Evolutionary conservation across 2,329 filamentous ascomycete genomes (phyloP), one percentile per base, ranked within the genome.

Genomic region (Apiospora arundinis): DNA sequence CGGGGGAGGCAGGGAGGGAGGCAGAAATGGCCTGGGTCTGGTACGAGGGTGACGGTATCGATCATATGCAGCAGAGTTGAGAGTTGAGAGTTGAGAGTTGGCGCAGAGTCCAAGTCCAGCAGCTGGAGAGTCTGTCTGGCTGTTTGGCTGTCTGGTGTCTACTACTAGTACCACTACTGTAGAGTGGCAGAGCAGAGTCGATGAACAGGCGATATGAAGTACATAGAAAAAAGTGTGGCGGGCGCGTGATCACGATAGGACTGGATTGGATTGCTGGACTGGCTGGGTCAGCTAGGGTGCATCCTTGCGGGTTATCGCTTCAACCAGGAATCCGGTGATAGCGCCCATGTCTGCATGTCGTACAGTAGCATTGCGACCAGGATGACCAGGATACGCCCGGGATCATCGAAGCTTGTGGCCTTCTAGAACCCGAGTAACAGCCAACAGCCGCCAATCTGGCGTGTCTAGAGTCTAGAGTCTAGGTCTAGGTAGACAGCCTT

Each of bases 351-450:
- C 56, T 32, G 32, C 21, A 63, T 63, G 56, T 63, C 56, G 56
- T 14, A 40, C 56, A 32, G 52, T 60, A 21, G 52, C 52, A 60
- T 60, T 32, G 49, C 25, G 25, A 28, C 49, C 49, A 18, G 66
- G 66, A 45, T 45, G 12, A 21, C 40, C 11, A n/a, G 65, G 42
- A 28, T 28, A 42, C 42, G 66, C 32, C 44, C 44, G 66, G 66
- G 66, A 68, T 68, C 44, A 7, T 68, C 56, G 66, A 68, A 48
- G 66, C 66, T 68, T 68, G 66, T 28, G 66, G 66, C 44, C 46
- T 68, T 48, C 66, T 25, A 68, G 66, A 68, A 63, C 56, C 16
- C 23, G 48, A 37, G 21, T 16, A 8, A 12, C n/a, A 32, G 12
- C 12, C 23, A 5, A 32, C 37, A 63, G 9, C 25, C 12, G 16